Evolutionary conservation across 257 asterid genomes (phyloP).

Genomic region (Nicotiana knightiana): DNA sequence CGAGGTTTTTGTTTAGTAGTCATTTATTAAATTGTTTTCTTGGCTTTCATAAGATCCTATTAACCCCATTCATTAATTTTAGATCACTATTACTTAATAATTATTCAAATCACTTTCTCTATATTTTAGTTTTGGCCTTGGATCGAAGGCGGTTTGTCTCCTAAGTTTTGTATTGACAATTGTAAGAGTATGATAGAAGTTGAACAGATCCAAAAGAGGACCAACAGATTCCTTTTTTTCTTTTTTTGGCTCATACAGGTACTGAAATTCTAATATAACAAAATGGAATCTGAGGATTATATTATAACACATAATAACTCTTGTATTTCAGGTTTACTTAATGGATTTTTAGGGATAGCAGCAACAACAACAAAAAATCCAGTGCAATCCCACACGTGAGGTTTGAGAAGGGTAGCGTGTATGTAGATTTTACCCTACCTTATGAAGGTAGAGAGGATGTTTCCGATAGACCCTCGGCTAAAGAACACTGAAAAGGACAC

Average conservation of each 20-base stretch:
- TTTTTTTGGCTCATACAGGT: background rate
- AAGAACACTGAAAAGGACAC: no score
- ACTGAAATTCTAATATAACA: background rate
- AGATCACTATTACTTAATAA: background rate
- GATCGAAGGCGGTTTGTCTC: background rate
- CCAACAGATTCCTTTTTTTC: no score
- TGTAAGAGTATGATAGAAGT: background rate
- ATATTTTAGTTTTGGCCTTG: background rate
- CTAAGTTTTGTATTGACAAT: background rate
- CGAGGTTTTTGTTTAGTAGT: background rate
- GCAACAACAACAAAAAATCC: no score
- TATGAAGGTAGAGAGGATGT: no score
- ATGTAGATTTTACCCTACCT: no score
- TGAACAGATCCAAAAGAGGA: background rate
- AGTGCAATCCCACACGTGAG: no score
- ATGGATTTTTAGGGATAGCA: no score
- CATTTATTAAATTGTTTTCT: background rate
- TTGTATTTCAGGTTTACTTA: no score
- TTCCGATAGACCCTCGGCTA: no score
- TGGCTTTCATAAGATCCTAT: background rate
- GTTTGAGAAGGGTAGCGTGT: no score
- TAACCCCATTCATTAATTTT: background rate
- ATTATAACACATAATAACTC: no score
- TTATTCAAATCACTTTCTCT: background rate
- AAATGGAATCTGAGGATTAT: background rate